Conservation (phyloP, 1,139 yeast genomes). For the Hansenula anomala region DNA sequence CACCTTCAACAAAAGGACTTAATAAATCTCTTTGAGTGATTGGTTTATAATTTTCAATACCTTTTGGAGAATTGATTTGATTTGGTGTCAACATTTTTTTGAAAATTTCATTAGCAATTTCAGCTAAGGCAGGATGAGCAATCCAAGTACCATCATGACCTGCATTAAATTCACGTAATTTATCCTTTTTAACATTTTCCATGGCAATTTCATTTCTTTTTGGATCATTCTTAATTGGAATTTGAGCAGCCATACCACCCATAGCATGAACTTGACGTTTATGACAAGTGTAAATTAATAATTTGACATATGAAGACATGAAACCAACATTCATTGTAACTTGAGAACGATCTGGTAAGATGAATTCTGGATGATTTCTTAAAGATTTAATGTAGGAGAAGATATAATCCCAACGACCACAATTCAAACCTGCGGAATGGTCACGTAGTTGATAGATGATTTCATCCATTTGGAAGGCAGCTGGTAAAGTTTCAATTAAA, state of each 20-base stretch:
- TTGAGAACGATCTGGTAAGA: conserved; percentile 66
- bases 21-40: conserved; percentile 53
- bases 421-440: conserved; percentile 73
- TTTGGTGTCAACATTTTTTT: conserved; percentile 80
- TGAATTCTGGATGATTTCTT: conserved; percentile 52
- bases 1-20: conserved; percentile 59
- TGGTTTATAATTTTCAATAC: conserved; percentile 35
- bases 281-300: conserved; percentile 64
- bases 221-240: conserved; percentile 65
- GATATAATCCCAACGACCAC: conserved; percentile 84
- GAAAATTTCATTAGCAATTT: conserved; percentile 71
- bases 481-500: conserved; percentile 70
- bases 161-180: conserved; percentile 65
- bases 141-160: conserved; percentile 90
- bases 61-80: conserved; percentile 48
- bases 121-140: conserved; percentile 79
- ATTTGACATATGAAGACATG: conserved; percentile 67
- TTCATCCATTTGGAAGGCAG: conserved; percentile 80
- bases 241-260: conserved; percentile 88
- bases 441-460: conserved; percentile 71
- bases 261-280: conserved; percentile 71
- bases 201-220: conserved; percentile 57
- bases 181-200: conserved; percentile 64
- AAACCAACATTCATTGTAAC: conserved; percentile 78
- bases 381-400: conserved; percentile 68